Base-by-base conservation (phyloP, 305 asterid genomes). In the Plantago coronopus region DNA sequence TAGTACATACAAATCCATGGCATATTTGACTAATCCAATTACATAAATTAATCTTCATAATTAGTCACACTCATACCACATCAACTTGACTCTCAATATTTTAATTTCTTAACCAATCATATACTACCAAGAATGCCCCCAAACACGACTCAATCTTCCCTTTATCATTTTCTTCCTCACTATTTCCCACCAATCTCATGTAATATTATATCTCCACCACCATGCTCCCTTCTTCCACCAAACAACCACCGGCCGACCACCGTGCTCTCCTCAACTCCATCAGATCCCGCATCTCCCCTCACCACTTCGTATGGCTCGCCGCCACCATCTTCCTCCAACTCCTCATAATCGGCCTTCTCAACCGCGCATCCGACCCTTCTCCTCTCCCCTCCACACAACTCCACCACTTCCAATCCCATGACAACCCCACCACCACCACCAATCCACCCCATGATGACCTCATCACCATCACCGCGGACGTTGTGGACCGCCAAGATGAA, bases 241-340 rank as follows among this genome's bases (percentile, higher is more conserved):
- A 23, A 7, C 22, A 49, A 10, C 12, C 29, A 20, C 22, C 25
- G 31, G 5, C 54, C 54, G 15, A 48, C 54, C 54, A 48, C 54
- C 27, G 16, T 38, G 16, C 43, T 11, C 54, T 18, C 48, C 43
- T 76, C 58, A 64, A 64, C 60, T 48, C 66, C 42, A 48, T 75
- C 49, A 77, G 73, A 71, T 57, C 77, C 62, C 73, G 59, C 64
- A 27, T 72, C 64, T 73, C 84, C 59, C 45, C 47, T 60, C 75
- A 71, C 46, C 70, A 63, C 64, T 79, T 75, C 48, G 65, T 68
- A 19, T 79, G 85, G 81, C 71, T 79, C 22, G n/a, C 48, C 61
- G 43, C 17, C 72, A 68, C 76, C 58, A 58, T 76, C 69, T 63
- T 74, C 59, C 19, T 73, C 54, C 85, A 79, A 66, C 64, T 79